Percentiles rank a stretch among this genome's conserved stretches.
Conservation (phyloP, 495 filamentous ascomycete species). For the Neurospora tetraspora region DNA sequence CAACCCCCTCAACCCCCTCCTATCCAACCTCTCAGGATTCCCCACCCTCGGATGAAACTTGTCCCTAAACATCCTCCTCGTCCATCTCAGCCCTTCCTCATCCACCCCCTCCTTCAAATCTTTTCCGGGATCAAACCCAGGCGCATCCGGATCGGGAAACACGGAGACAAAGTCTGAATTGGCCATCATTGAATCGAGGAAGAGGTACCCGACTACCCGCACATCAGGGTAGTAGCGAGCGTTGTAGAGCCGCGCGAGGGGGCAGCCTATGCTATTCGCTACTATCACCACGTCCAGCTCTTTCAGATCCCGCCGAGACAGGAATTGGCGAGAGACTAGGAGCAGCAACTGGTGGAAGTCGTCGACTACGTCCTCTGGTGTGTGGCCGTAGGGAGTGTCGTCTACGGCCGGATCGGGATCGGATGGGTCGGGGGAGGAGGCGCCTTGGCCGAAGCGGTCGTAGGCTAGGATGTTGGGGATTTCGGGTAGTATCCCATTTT, state of each 20-base stretch:
- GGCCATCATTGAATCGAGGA: slow-evolving; percentile 55
- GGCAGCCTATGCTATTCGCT: slow-evolving; percentile 50
- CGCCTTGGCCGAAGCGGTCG: slow-evolving; percentile 55
- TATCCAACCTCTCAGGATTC: slow-evolving; percentile 46
- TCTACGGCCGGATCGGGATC: slow-evolving; percentile 18
- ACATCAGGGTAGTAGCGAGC: slow-evolving; percentile 27
- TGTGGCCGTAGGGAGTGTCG: slow-evolving; percentile 42
- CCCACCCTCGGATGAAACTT: slow-evolving; percentile 46
- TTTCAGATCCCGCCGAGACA: neutral
- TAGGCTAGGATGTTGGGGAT: slow-evolving; percentile 42
- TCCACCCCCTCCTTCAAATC: slow-evolving; percentile 35
- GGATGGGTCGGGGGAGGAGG: slow-evolving; percentile 44
- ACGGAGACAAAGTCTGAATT: slow-evolving; percentile 50
- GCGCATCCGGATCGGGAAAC: slow-evolving; percentile 49
- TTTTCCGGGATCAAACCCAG: slow-evolving; percentile 31
- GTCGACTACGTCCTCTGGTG: slow-evolving; percentile 33
- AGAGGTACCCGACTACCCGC: slow-evolving; percentile 34
- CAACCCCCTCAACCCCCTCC: slow-evolving; percentile 36
- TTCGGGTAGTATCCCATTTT: neutral
- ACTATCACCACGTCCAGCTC: slow-evolving; percentile 36
- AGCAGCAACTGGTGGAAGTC: slow-evolving; percentile 44
- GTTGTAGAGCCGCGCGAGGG: slow-evolving; percentile 47
- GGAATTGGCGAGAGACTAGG: slow-evolving; percentile 20
- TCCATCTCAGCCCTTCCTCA: slow-evolving; percentile 33
- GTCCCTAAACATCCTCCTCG: slow-evolving; percentile 27